Conservation (phyloP, 305 asterid species). For the Ajuga reptans region DNA sequence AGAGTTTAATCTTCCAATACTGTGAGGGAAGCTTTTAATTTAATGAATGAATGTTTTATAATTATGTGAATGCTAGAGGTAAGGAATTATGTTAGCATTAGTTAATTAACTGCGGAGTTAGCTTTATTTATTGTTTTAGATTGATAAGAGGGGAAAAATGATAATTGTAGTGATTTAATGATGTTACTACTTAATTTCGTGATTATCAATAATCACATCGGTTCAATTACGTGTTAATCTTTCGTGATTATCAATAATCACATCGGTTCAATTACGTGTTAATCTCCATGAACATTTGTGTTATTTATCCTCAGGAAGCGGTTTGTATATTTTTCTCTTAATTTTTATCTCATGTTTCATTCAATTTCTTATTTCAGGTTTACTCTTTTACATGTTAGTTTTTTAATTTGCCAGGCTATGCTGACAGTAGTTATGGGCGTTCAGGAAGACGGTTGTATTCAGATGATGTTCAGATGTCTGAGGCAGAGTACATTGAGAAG, state of each 20-base stretch:
- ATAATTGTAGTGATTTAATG: background rate
- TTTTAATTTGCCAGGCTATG: slow-evolving; percentile 27
- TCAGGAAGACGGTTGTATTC: slow-evolving; percentile 45
- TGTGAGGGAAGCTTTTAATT: background rate
- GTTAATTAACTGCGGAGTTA: slow-evolving; percentile 12
- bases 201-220: background rate
- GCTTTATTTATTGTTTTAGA: background rate
- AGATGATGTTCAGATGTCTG: slow-evolving; percentile 31
- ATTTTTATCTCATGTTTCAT: background rate
- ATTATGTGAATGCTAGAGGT: background rate
- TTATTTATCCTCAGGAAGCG: background rate
- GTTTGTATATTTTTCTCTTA: background rate
- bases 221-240: background rate
- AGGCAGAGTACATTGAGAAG: slow-evolving; percentile 47
- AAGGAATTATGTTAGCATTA: background rate
- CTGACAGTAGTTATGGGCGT: slow-evolving; percentile 27
- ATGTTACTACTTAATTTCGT: slow-evolving; percentile 4
- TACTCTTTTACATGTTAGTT: background rate
- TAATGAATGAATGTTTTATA: background rate
- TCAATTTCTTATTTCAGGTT: background rate
- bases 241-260: background rate
- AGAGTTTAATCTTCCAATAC: background rate
- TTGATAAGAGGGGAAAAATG: background rate
- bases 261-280: background rate
- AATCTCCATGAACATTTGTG: background rate